These are phyloP conservation scores for Barbarea vulgaris DNA, from an alignment of 345 rosid species.

Conservation along the genomic window DNA sequence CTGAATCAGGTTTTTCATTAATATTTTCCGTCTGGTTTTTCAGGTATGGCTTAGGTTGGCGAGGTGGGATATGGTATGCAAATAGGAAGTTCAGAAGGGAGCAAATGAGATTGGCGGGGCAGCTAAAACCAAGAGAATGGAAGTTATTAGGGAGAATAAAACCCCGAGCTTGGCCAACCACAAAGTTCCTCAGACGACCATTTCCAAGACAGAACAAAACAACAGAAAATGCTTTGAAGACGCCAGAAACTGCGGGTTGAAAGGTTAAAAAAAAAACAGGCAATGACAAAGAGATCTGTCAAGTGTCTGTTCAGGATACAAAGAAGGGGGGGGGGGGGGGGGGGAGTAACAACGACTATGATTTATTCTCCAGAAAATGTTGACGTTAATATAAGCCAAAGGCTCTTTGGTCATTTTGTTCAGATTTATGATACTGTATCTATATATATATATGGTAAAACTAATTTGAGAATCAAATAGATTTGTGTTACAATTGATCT, in stretches of 20 bases:
- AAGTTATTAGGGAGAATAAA: conserved; percentile 63
- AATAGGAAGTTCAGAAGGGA: conserved; percentile 76
- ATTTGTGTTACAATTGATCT: neutral
- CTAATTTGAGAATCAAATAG: neutral
- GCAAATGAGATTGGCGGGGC: conserved; percentile 81
- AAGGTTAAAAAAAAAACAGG: neutral
- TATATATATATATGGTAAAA: conserved; percentile 2
- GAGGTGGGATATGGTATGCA: conserved; percentile 92
- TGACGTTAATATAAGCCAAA: conserved; percentile 2
- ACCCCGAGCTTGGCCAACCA: conserved; percentile 54
- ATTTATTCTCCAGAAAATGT: neutral
- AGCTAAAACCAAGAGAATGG: conserved; percentile 71
- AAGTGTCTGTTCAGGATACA: neutral
- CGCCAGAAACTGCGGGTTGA: conserved; percentile 26
- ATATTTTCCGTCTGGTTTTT: neutral
- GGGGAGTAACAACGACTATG: neutral
- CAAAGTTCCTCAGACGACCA: conserved; percentile 54
- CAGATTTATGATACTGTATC: neutral
- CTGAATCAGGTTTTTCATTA: neutral
- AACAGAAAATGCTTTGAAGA: conserved; percentile 43
- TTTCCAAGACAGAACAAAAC: conserved; percentile 46
- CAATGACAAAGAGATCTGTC: neutral
- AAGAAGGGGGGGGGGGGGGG: no score
- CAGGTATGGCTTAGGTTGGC: conserved; percentile 95
- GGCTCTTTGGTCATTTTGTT: conserved; percentile 7